Evolutionary conservation across 2,329 filamentous ascomycete genomes (phyloP).

Genomic region (Hymenoscyphus linearis): DNA sequence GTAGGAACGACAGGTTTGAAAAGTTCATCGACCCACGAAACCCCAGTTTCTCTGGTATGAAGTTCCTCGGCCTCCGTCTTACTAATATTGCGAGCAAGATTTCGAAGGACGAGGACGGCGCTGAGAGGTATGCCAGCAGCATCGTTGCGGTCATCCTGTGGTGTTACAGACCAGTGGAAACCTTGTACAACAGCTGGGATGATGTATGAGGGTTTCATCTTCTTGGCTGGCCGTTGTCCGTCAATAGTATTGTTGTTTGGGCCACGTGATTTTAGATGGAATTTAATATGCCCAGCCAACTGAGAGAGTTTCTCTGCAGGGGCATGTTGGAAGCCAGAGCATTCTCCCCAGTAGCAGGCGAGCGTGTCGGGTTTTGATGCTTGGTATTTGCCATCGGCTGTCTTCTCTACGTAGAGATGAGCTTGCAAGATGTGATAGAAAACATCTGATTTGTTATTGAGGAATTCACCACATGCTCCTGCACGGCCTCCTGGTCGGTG

Average conservation of each 20-base stretch:
- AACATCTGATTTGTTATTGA: slow-evolving; percentile 58
- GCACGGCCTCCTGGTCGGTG: slow-evolving; percentile 34
- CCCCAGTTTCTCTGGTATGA: slow-evolving; percentile 44
- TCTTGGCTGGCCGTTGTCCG: slow-evolving; percentile 24
- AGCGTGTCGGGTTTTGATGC: slow-evolving; percentile 47
- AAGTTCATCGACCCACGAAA: slow-evolving; percentile 61
- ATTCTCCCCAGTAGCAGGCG: slow-evolving; percentile 63
- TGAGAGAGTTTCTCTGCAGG: slow-evolving; percentile 26
- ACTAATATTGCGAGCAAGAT: slow-evolving; percentile 64
- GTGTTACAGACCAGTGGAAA: slow-evolving; percentile 51
- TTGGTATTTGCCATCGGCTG: slow-evolving; percentile 51
- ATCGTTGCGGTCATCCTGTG: slow-evolving; percentile 50
- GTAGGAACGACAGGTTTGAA: slow-evolving; percentile 62
- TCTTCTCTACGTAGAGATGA: slow-evolving; percentile 56
- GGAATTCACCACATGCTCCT: slow-evolving; percentile 53
- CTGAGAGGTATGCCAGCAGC: slow-evolving; percentile 75
- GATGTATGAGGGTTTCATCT: slow-evolving; percentile 29
- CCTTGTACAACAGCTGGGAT: slow-evolving; percentile 46
- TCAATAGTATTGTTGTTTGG: slow-evolving; percentile 8
- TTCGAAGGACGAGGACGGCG: slow-evolving; percentile 70
- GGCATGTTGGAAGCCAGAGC: slow-evolving; percentile 49
- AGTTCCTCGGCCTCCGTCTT: slow-evolving; percentile 56
- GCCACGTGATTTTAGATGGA: slow-evolving; percentile 26
- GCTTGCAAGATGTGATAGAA: slow-evolving; percentile 64
- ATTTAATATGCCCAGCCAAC: slow-evolving; percentile 31